These are phyloP conservation scores for Boletus semigastroideus DNA, from an alignment of 1,284 basidiomycete species.

Conservation along the genomic window DNA sequence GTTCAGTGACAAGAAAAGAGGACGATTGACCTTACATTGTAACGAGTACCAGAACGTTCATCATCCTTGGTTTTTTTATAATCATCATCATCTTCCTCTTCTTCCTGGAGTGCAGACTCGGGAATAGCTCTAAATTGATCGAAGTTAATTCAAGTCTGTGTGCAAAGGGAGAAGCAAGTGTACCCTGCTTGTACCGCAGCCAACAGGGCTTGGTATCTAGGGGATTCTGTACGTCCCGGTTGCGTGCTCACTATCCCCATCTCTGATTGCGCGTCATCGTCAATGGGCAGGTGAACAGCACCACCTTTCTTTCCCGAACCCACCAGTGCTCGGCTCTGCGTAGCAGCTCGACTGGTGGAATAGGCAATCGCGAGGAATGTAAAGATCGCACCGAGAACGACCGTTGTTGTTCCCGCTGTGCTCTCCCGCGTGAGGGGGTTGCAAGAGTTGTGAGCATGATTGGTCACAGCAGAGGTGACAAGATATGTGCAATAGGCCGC, in stretches of 20 bases:
- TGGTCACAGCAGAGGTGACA: conserved; percentile 91
- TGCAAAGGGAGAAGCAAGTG: conserved; percentile 20
- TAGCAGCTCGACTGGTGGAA: conserved; percentile 94
- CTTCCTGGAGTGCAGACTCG: conserved; percentile 85
- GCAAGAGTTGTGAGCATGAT: conserved; percentile 83
- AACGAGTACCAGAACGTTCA: conserved; percentile 94
- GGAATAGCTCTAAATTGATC: conserved; percentile 72
- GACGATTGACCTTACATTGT: conserved; percentile 65
- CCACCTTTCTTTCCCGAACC: conserved; percentile 68
- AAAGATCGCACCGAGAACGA: conserved; percentile 91
- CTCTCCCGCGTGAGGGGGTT: conserved; percentile 80
- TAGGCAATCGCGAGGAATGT: conserved; percentile 99
- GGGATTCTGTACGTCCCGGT: conserved; percentile 82
- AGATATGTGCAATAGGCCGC: conserved; percentile 97
- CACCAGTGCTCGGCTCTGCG: conserved; percentile 88
- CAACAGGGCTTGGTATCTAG: conserved; percentile 91
- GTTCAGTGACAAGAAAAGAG: conserved; percentile 3
- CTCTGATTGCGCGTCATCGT: conserved; percentile 58
- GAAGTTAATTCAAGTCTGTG: not conserved
- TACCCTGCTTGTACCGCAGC: conserved; percentile 95
- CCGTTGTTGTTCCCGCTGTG: conserved; percentile 82
- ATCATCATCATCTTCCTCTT: conserved; percentile 67
- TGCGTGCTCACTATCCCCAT: conserved; percentile 81
- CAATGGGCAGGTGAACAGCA: conserved; percentile 60
- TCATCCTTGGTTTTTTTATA: conserved; percentile 84